Evolutionary conservation across 306 rosid species (phyloP).

Genomic region (Pyrus communis): DNA sequence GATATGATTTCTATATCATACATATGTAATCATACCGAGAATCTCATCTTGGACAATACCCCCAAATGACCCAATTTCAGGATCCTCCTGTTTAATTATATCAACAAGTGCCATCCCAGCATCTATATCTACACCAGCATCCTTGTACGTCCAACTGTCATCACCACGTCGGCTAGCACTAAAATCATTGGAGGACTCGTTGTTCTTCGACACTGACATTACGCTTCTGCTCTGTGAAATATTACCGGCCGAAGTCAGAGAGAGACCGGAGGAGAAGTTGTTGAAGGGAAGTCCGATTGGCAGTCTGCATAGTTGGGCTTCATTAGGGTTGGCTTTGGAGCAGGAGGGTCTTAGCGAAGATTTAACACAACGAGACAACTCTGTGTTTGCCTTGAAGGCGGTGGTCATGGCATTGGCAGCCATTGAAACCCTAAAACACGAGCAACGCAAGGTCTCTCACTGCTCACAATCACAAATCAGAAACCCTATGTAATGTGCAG

Average conservation of each 20-base stretch:
- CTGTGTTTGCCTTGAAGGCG: constrained; percentile 13
- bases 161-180: background rate
- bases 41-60: constrained; percentile 49
- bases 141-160: constrained; percentile 69
- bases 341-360: background rate
- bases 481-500: too few relatives aligned
- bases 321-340: background rate
- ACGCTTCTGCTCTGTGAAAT: background rate
- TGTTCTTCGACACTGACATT: constrained; percentile 18
- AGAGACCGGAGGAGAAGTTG: background rate
- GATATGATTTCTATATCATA: too few relatives aligned
- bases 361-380: constrained; percentile 2
- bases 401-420: constrained; percentile 7
- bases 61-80: constrained; percentile 89
- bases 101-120: constrained; percentile 85
- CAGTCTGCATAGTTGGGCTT: background rate
- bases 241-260: background rate
- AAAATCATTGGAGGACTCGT: background rate
- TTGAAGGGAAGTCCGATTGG: background rate
- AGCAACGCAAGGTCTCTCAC: too few relatives aligned
- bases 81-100: constrained; percentile 80
- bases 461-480: too few relatives aligned
- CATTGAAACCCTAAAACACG: too few relatives aligned
- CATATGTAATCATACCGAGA: constrained; percentile 36
- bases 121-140: constrained; percentile 87